Base-by-base conservation (phyloP, 192 early-diverging fungal genomes). In the Linnemannia schmuckeri region DNA sequence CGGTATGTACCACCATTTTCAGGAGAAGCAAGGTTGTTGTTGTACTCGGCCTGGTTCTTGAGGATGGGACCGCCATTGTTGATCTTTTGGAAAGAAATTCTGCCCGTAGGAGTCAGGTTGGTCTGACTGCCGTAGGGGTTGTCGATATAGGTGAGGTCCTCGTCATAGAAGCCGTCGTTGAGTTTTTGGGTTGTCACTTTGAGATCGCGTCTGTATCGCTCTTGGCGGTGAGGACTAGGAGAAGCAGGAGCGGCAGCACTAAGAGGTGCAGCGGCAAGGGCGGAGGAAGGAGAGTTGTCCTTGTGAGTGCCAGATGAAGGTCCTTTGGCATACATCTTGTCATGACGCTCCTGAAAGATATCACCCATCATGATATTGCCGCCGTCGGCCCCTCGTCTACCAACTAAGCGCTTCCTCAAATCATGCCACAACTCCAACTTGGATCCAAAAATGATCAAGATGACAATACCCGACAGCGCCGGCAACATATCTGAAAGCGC, bases 401-500 rank as follows among this genome's bases (percentile, higher is more conserved):
- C 74, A 49, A 74, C 76, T 15, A 81, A 24, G 17, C 70, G 44
- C 8, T 44, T 33, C 15, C 24, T 41, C 37, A 82, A 15, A 47
- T 82, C 81, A 20, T 54, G 70, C 81, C 81, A 82, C 46, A 82
- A 30, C 70, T 82, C 75, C n/a, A 76, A 9, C 24, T 76, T 76
- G 40, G 81, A 71, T 33, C 81, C 81, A 72, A 82, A 82, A 55
- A 82, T 82, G 20, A 61, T 41, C n/a, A 82, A 17, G 10, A 82
- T 30, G 0, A 76, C 41, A 27, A 57, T 52, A 1, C 81, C 81
- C 27, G 73, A 77, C 10, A 61, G 1, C 1, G 82, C 76, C 1
- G 76, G 82, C 18, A 69, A 1, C 12, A 78, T 66, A 35, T 85
- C 83, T 22, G 83, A 49, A 12, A 80, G 24, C 1, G 74, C 74